Conservation (phyloP, 1,284 basidiomycete species). For the Melampsora larici-populina region DNA sequence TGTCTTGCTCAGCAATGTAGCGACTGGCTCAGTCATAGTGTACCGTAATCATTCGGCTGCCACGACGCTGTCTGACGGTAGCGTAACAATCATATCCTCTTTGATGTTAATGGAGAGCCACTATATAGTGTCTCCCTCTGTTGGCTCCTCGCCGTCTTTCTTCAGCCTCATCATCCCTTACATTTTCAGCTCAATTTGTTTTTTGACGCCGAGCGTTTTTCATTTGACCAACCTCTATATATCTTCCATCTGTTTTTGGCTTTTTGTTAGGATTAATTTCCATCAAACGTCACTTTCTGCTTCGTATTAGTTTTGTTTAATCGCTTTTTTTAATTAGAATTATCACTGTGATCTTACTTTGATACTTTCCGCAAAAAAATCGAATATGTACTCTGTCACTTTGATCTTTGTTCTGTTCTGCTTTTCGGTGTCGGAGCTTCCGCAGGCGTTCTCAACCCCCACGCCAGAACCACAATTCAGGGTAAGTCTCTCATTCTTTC, state of each 20-base stretch:
- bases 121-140: neutral
- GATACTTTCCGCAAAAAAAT: neutral
- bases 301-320: neutral
- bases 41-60: neutral
- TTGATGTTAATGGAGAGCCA: neutral
- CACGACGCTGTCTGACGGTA: neutral
- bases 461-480: neutral
- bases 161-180: neutral
- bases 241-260: neutral
- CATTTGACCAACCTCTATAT: neutral
- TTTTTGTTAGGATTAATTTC: neutral
- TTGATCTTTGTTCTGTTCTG: neutral
- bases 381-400: neutral
- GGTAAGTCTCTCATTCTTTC: neutral
- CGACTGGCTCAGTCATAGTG: neutral
- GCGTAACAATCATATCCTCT: neutral
- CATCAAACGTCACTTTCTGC: neutral
- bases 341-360: neutral
- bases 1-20: neutral
- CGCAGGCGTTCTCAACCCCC: neutral
- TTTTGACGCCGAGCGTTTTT: slow-evolving; percentile 7
- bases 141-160: neutral
- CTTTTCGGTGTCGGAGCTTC: neutral
- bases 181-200: neutral
- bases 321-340: neutral